A percentile compares a stretch with the other conserved stretches of the same genome.
phyloP scores from a whole-genome alignment of 1,284 basidiomycete genomes.

The Uromyces viciae-fabae region DNA sequence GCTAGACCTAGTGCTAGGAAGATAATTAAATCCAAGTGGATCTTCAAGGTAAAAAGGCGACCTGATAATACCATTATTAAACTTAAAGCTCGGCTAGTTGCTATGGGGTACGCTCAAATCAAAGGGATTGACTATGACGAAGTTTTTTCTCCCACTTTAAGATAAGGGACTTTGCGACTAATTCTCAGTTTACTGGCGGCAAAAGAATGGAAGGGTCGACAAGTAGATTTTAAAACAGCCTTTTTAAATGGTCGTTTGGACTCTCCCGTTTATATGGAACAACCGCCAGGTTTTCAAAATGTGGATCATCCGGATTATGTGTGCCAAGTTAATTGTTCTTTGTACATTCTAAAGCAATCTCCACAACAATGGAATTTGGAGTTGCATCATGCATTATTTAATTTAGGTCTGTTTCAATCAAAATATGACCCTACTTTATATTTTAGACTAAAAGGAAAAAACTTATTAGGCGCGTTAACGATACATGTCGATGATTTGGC shows the following conservation, averaged over 20 bases:
- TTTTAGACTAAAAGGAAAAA: background rate
- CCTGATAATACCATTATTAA: background rate
- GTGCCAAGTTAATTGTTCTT: background rate
- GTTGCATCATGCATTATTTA: background rate
- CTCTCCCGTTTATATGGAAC: background rate
- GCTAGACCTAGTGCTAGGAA: no score
- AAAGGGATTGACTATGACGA: background rate
- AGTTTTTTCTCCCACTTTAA: background rate
- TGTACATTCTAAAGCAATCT: background rate
- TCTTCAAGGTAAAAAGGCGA: background rate
- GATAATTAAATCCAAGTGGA: background rate
- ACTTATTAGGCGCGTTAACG: background rate
- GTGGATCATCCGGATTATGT: background rate
- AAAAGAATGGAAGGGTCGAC: background rate
- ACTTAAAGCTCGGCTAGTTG: background rate
- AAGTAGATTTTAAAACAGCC: background rate
- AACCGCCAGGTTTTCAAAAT: background rate
- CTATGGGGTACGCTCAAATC: background rate
- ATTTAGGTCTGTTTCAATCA: background rate
- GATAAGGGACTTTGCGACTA: background rate
- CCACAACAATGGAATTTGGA: background rate
- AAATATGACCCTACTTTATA: conserved; percentile 1
- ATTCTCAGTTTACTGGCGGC: background rate
- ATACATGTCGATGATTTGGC: background rate
- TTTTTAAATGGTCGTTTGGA: background rate